Evolutionary conservation across 2,329 filamentous ascomycete species (phyloP).

Genomic region (Aspergillus puulaauensis): DNA sequence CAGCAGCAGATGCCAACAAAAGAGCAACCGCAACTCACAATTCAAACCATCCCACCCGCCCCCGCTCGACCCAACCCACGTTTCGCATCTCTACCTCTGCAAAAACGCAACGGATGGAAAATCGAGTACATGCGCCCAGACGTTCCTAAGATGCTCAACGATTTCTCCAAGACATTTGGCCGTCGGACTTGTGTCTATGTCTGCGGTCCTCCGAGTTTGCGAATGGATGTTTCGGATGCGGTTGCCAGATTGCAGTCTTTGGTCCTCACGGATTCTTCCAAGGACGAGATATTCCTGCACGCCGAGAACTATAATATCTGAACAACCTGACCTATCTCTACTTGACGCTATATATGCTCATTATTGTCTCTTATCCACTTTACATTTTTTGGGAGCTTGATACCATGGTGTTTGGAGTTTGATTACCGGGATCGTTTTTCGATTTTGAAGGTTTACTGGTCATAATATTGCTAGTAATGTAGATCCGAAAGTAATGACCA

Average conservation of each 20-base stretch:
- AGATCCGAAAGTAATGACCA: neutral
- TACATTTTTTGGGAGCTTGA: neutral
- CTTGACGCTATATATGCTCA: neutral
- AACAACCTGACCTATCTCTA: slow-evolving; percentile 18
- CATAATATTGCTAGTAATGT: slow-evolving; percentile 1
- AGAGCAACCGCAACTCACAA: neutral
- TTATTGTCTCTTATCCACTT: neutral
- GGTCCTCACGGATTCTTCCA: slow-evolving; percentile 74
- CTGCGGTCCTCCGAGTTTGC: slow-evolving; percentile 84
- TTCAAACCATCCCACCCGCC: slow-evolving; percentile 8
- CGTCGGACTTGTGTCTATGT: slow-evolving; percentile 86
- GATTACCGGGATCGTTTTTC: neutral
- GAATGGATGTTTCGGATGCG: slow-evolving; percentile 81
- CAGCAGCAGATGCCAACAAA: neutral
- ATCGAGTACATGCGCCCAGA: slow-evolving; percentile 91
- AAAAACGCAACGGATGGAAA: slow-evolving; percentile 71
- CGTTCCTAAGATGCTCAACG: slow-evolving; percentile 79
- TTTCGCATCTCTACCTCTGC: slow-evolving; percentile 71
- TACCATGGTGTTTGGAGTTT: slow-evolving; percentile 7
- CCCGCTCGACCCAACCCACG: slow-evolving; percentile 61
- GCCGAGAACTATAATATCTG: slow-evolving; percentile 92
- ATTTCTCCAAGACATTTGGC: slow-evolving; percentile 80
- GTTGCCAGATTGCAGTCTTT: slow-evolving; percentile 79
- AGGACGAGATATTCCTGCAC: slow-evolving; percentile 91
- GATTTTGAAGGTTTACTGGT: neutral